Base-by-base conservation (phyloP, 2,329 filamentous ascomycete genomes). In the Periconia macrospinosa region DNA sequence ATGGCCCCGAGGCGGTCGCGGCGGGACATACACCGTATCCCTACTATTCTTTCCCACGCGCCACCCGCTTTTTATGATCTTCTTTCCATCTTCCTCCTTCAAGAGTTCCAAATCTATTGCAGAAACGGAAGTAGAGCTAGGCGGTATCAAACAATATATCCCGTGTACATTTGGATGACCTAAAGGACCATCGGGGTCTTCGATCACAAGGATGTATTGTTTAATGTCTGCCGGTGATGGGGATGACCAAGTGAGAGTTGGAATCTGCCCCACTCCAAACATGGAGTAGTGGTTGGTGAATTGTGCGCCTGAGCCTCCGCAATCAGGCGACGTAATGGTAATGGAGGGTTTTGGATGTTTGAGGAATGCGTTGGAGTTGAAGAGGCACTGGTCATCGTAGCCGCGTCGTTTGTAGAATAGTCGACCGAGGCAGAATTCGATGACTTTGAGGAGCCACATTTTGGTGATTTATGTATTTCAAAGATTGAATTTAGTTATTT, bases 1-100 rank as follows among this genome's bases (percentile, higher is more conserved):
- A 58, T 83, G 78, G 23, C 81, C 81, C 49, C 80, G 61, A 33
- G 81, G 65, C 17, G 81, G 79, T 13, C 73, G 65, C 1, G 81
- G 80, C 0, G 76, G 70, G 3, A 77, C 70, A 55, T 82, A 83
- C 0, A 81, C 61, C 3, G 30, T 68, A 0, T 73, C 73, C 2
- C 71, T 66, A 5, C 71, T 62, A 20, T 76, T 81, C 54, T 72
- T 65, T 2, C 79, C 80, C 45, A 79, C 80, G 50, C 75, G 69
- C 54, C 83, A 83, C 0, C 79, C 79, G 0, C 79, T 78, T 42
- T 69, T 71, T 20, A 81, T 15, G 13, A 41, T 18, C 51, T 53
- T 53, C 30, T 41, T 42, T 3, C 46, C 46, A 33, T 45, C 41
- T 41, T 41, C 42, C 9, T 45, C 51, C 33, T 40, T 23, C 15